These are phyloP conservation scores for Candida easanensis DNA, from an alignment of 805 yeast genomes.

Conservation along the genomic window DNA sequence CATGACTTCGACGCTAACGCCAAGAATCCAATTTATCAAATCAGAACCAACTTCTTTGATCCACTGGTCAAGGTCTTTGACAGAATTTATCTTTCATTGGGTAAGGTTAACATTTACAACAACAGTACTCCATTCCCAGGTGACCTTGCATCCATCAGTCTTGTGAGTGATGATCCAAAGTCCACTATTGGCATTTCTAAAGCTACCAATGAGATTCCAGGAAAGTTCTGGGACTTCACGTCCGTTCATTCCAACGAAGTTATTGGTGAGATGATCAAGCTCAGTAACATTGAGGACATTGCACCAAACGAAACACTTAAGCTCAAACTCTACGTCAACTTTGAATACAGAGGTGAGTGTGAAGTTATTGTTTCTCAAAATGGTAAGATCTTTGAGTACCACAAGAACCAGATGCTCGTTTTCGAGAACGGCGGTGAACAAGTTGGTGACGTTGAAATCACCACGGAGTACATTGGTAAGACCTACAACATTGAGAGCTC, in stretches of 20 bases:
- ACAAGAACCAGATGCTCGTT: slow-evolving; percentile 44
- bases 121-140: slow-evolving; percentile 30
- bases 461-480: slow-evolving; percentile 68
- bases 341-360: slow-evolving; percentile 58
- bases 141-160: slow-evolving; percentile 39
- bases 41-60: slow-evolving; percentile 63
- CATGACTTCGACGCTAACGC: slow-evolving; percentile 34
- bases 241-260: slow-evolving; percentile 70
- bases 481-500: slow-evolving; percentile 55
- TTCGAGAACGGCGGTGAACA: slow-evolving; percentile 40
- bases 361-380: slow-evolving; percentile 47
- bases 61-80: slow-evolving; percentile 60
- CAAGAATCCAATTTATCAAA: slow-evolving; percentile 57
- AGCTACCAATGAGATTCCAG: slow-evolving; percentile 58
- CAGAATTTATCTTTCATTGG: slow-evolving; percentile 55
- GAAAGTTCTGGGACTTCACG: slow-evolving; percentile 63
- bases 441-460: slow-evolving; percentile 44
- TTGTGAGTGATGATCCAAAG: slow-evolving; percentile 52
- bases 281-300: slow-evolving; percentile 53
- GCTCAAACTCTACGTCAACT: slow-evolving; percentile 60
- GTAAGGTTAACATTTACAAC: slow-evolving; percentile 39
- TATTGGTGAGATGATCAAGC: slow-evolving; percentile 67
- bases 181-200: slow-evolving; percentile 55
- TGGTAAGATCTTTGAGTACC: slow-evolving; percentile 45
- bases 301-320: slow-evolving; percentile 51